Base-by-base conservation (phyloP, 2,329 filamentous ascomycete genomes). In the Stemphylium beticola region DNA sequence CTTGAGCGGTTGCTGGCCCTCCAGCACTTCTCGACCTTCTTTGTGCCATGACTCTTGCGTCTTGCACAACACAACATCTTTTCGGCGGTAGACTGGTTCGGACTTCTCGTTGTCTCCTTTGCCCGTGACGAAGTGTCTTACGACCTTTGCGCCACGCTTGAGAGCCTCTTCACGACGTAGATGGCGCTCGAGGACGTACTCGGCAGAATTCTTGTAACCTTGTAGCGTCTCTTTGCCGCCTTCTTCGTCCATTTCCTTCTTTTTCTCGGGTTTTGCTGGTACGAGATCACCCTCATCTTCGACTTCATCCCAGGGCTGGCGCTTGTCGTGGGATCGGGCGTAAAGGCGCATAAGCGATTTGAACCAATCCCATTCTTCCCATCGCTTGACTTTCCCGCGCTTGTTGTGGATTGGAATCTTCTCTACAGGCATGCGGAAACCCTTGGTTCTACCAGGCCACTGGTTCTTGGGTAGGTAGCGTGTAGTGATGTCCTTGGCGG, bases 41-140 rank as follows among this genome's bases (percentile, higher is more conserved):
- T 97, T 97, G 73, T 98, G 95, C 95, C 95, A 99, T 1, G 91
- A 96, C 73, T 99, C 95, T 1, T 90, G 89, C 24, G 91, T 96
- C 74, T 96, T 93, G 73, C 96, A 96, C 34, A 84, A 82, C 2
- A 93, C 86, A 0, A 98, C 86, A 62, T 98, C 93, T 48, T 85
- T 83, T 31, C 93, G 87, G 0, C 83, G 83, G 70, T 87, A 98
- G 0, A 98, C 92, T 1, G 91, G 87, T 71, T 96, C 92, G 54
- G 90, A 85, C 39, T 88, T 89, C 2, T 83, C 77, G 41, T 88
- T 89, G 39, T 86, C 85, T 12, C 88, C 89, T 74, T 93, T 96
- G 9, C 85, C 87, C 41, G 86, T 86, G 4, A 81, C 85, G 74
- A 98, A 97, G 10, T 84, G 83, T 61, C 89, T 91, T 32, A 92